Evolutionary conservation across 2,329 filamentous ascomycete genomes (phyloP).

Genomic region (Ophiocordyceps robertsii): DNA sequence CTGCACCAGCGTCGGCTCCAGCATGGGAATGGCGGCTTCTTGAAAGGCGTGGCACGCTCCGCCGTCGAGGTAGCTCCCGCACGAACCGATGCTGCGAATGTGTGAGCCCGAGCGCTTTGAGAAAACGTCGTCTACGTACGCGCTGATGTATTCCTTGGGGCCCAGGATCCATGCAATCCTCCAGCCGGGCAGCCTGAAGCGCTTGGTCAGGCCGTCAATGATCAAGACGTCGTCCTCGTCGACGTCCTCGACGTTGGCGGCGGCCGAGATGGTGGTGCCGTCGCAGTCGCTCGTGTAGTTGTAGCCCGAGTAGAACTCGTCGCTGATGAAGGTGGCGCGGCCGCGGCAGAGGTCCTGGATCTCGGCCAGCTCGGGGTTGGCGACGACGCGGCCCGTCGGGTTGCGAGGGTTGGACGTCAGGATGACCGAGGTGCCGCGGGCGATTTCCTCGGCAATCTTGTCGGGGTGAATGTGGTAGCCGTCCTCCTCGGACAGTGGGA

Average conservation of each 20-base stretch:
- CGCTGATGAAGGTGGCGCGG: constrained; percentile 81
- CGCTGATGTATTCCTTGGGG: constrained; percentile 91
- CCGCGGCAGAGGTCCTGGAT: constrained; percentile 91
- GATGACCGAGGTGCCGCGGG: constrained; percentile 75
- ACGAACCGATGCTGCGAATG: constrained; percentile 56
- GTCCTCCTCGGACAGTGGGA: constrained; percentile 72
- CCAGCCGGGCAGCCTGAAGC: constrained; percentile 92
- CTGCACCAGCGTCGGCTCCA: constrained; percentile 71
- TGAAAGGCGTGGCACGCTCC: constrained; percentile 94
- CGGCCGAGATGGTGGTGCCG: constrained; percentile 75
- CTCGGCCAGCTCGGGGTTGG: constrained; percentile 71
- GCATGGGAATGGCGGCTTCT: constrained; percentile 82
- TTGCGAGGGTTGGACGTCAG: constrained; percentile 93
- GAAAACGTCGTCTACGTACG: constrained; percentile 31
- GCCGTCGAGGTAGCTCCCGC: constrained; percentile 87
- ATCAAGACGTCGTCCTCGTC: constrained; percentile 85
- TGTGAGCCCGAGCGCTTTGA: constrained; percentile 2
- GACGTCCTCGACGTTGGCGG: constrained; percentile 81
- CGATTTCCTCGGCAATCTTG: constrained; percentile 85
- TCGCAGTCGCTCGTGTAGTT: constrained; percentile 92
- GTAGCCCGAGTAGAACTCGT: constrained; percentile 95
- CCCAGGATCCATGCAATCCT: constrained; percentile 93
- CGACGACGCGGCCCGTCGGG: constrained; percentile 78
- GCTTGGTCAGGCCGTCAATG: constrained; percentile 91
- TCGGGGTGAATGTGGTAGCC: constrained; percentile 88